Evolutionary conservation across 306 rosid genomes (phyloP).

Genomic region (Lathyrus aphaca): DNA sequence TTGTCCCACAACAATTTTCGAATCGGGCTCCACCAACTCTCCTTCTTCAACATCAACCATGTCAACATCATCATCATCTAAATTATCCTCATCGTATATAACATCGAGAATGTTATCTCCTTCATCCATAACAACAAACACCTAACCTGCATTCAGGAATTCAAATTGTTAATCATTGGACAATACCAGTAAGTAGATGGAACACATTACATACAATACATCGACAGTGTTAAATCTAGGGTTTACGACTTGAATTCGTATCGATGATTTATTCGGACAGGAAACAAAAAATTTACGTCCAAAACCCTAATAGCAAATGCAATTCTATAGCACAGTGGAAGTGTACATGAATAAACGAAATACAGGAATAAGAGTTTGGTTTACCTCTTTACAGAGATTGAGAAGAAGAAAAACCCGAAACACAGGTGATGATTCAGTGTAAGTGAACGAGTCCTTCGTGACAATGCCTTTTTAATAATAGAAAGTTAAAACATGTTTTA

Average conservation of each 20-base stretch:
- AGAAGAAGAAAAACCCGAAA: neutral
- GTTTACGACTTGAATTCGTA: neutral
- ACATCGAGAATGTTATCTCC: conserved; percentile 65
- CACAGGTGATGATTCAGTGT: neutral
- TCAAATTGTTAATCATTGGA: too few species aligned
- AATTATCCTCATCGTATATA: conserved; percentile 53
- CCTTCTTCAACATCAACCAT: conserved; percentile 93
- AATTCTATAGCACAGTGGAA: neutral
- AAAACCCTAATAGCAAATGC: conserved; percentile 2
- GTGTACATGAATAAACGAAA: neutral
- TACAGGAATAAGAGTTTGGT: neutral
- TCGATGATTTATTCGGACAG: neutral
- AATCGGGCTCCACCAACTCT: conserved; percentile 59
- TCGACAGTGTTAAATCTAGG: neutral
- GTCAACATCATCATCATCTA: conserved; percentile 59
- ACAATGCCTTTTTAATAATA: too few species aligned
- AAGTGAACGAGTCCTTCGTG: too few species aligned
- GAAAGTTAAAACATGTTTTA: too few species aligned
- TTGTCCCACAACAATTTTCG: conserved; percentile 34
- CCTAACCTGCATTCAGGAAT: conserved; percentile 26
- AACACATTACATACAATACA: too few species aligned
- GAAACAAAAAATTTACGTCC: neutral
- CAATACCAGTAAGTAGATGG: too few species aligned
- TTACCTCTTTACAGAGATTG: conserved; percentile 11
- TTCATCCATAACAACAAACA: conserved; percentile 59